Percentiles rank a stretch among this genome's conserved stretches.
phyloP scores from a whole-genome alignment of 805 yeast species.

The Wickerhamiella sorbophila region DNA sequence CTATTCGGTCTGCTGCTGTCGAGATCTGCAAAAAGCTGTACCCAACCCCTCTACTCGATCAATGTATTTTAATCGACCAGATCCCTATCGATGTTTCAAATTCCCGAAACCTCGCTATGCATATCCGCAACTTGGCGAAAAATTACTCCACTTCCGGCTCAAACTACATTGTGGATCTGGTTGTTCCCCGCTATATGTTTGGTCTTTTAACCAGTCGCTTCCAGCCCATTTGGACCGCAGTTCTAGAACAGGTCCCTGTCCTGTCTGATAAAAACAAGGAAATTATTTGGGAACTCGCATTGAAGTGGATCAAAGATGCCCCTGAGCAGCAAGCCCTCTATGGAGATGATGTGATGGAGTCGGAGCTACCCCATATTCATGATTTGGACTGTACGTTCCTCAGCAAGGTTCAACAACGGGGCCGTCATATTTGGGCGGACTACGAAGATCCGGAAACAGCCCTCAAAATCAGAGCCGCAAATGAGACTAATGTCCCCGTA shows the following conservation, averaged over 20 bases:
- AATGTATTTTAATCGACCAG: constrained; percentile 49
- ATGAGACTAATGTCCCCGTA: constrained; percentile 3
- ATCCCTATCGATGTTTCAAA: constrained; percentile 54
- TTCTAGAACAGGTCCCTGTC: constrained; percentile 42
- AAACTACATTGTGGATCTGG: constrained; percentile 15
- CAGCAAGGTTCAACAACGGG: constrained; percentile 9
- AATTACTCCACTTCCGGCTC: constrained; percentile 27
- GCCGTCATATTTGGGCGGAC: constrained; percentile 11
- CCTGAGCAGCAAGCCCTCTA: constrained; percentile 19
- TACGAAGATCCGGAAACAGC: constrained; percentile 1
- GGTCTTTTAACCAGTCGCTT: constrained; percentile 66
- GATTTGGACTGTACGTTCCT: constrained; percentile 9
- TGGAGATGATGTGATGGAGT: constrained; percentile 11
- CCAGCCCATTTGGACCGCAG: constrained; percentile 77
- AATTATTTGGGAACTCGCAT: constrained; percentile 42
- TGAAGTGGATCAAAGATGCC: constrained; percentile 17
- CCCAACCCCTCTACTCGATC: constrained; percentile 24
- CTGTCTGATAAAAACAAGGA: constrained; percentile 28
- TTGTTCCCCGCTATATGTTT: constrained; percentile 37
- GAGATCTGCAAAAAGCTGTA: constrained; percentile 4
- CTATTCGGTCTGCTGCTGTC: constrained; percentile 11
- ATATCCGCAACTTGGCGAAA: constrained; percentile 46
- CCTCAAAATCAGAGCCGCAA: constrained; percentile 13
- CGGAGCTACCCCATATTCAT: constrained; percentile 5
- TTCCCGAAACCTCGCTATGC: constrained; percentile 59